These are phyloP conservation scores for Pichia sp. DNA, from an alignment of 1,139 yeast species.

Conservation along the genomic window DNA sequence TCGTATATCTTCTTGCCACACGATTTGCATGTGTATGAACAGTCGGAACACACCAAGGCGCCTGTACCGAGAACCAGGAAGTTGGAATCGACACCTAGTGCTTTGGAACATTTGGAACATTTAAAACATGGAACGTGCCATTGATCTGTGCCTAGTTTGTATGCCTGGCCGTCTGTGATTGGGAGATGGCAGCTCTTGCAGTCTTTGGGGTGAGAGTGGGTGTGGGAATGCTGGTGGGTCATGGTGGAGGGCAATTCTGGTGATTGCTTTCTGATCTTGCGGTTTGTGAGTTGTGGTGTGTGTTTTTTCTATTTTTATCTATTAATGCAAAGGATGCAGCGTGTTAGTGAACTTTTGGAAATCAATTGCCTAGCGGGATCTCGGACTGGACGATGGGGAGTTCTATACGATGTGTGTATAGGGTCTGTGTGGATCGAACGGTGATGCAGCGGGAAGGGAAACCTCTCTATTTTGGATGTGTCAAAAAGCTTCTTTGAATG, in stretches of 20 bases:
- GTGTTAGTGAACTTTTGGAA: too few relatives aligned
- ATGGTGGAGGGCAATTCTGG: background rate
- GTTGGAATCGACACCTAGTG: slow-evolving; percentile 84
- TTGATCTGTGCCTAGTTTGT: slow-evolving; percentile 83
- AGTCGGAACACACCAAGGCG: slow-evolving; percentile 82
- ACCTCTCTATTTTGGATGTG: too few relatives aligned
- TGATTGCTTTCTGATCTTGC: too few relatives aligned
- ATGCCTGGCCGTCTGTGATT: slow-evolving; percentile 75
- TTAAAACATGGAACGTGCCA: slow-evolving; percentile 96
- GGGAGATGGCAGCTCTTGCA: slow-evolving; percentile 35
- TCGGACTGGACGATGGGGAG: too few relatives aligned
- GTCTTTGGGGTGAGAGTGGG: slow-evolving; percentile 12
- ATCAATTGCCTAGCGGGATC: too few relatives aligned
- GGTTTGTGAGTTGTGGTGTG: background rate
- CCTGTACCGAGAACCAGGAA: slow-evolving; percentile 93
- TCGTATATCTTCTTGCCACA: slow-evolving; percentile 93
- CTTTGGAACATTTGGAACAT: slow-evolving; percentile 78
- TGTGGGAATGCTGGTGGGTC: slow-evolving; percentile 2
- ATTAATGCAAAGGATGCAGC: too few relatives aligned
- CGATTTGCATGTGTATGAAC: slow-evolving; percentile 85
- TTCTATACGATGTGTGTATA: too few relatives aligned
- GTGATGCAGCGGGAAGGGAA: too few relatives aligned
- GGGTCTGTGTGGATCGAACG: too few relatives aligned
- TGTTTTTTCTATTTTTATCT: background rate
- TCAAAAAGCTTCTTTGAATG: too few relatives aligned